Evolutionary conservation across 805 yeast genomes (phyloP).

Genomic region (Pichia insulana): DNA sequence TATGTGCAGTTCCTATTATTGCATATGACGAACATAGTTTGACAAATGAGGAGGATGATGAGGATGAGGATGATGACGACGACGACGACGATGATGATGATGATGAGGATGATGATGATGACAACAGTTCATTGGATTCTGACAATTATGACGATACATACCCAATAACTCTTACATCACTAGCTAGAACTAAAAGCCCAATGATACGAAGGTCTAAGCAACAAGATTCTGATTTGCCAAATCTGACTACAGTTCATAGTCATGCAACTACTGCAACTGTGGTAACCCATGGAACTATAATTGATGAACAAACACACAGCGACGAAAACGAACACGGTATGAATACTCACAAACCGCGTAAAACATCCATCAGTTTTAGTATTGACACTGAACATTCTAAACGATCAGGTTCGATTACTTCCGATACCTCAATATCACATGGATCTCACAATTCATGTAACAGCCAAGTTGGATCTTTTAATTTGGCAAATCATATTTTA

Average conservation of each 20-base stretch:
- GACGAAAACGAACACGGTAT: slow-evolving; percentile 19
- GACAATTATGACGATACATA: slow-evolving; percentile 10
- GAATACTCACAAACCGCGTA: slow-evolving; percentile 18
- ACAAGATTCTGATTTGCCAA: slow-evolving; percentile 10
- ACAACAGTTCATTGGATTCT: slow-evolving; percentile 9
- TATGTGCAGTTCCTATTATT: neutral
- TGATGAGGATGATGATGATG: slow-evolving; percentile 16
- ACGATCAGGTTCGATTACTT: slow-evolving; percentile 19
- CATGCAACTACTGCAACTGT: slow-evolving; percentile 12
- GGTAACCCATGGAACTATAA: slow-evolving; percentile 6
- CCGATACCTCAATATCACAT: slow-evolving; percentile 11
- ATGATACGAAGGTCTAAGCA: neutral
- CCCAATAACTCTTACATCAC: slow-evolving; percentile 7
- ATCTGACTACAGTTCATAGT: slow-evolving; percentile 11
- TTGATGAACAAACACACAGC: neutral
- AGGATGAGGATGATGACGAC: slow-evolving; percentile 16
- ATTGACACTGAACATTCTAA: slow-evolving; percentile 11
- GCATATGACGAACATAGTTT: neutral
- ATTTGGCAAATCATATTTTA: slow-evolving; percentile 6
- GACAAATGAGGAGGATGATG: slow-evolving; percentile 19
- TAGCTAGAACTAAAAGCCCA: slow-evolving; percentile 3
- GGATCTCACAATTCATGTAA: neutral
- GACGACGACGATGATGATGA: slow-evolving; percentile 19
- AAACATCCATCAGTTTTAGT: slow-evolving; percentile 24
- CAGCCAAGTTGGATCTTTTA: slow-evolving; percentile 7